Evolutionary conservation across 2,329 filamentous ascomycete genomes (phyloP), one percentile per base, ranked within the genome.

Genomic region (Diaporthe aspalathi): DNA sequence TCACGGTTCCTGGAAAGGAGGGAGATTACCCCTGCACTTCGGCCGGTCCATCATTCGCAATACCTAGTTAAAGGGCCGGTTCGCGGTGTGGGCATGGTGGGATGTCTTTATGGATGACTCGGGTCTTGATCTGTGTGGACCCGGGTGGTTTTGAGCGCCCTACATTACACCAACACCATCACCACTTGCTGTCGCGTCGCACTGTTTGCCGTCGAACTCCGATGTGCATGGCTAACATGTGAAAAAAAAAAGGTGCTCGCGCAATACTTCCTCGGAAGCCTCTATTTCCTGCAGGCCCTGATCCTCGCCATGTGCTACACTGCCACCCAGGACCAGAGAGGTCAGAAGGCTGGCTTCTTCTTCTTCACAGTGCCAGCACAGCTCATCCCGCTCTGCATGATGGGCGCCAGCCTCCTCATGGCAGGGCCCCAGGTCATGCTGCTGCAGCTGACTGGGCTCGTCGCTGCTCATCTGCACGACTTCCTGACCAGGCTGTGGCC

Each of bases 401-500:
- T 98, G 54, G 81, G 90, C 20, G 83, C 94, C 76, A 92, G 92
- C 14, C 86, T 97, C 27, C 83, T 98, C 67, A 89, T 93, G 78
- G 78, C 76, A 0, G 85, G 83, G 6, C 91, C 91, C 14, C 85
- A 86, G 45, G 75, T 82, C 22, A 87, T 93, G 14, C 78, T 93
- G 70, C 77, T 91, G 5, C 91, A 97, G 78, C 81, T 90, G 5
- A 93, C 89, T 43, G 96, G 96, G n/a, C 86, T 99, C 14, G 74
- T 97, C 53, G 93, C 95, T 16, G 95, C 95, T 5, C 96, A 99
- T 80, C 78, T 96, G 24, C 97, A 94, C 81, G 93, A 98, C 79
- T 99, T 98, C 78, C 81, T 98, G 63, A 94, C 93, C 2, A 89
- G 93, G 62, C 87, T 98, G 52, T 98, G 94, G 86, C 96, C 96